These are phyloP conservation scores for Beta corolliflora DNA, from an alignment of 179 eudicot species.

Conservation along the genomic window DNA sequence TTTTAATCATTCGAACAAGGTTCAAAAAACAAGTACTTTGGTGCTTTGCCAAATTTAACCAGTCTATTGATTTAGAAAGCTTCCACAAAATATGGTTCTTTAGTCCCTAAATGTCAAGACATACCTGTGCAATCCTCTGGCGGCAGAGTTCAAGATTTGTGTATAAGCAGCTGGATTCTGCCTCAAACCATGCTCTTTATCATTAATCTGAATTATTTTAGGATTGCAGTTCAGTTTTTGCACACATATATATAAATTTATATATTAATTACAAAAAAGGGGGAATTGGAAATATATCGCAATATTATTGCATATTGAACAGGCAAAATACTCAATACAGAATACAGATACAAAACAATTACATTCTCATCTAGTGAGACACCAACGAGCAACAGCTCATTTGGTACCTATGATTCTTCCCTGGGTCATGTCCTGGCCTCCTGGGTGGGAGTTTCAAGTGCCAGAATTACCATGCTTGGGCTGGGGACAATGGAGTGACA, in stretches of 20 bases:
- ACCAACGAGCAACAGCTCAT: too few species aligned
- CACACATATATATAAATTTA: not conserved
- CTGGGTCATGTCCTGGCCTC: too few species aligned
- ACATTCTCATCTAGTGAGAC: too few species aligned
- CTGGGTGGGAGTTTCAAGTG: too few species aligned
- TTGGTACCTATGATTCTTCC: too few species aligned
- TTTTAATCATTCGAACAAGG: not conserved
- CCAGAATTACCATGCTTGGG: too few species aligned
- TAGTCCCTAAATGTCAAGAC: slow-evolving; percentile 25
- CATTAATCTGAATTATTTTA: slow-evolving; percentile 55
- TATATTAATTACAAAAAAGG: too few species aligned
- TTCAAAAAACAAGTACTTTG: not conserved
- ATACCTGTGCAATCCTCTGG: slow-evolving; percentile 85
- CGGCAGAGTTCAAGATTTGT: slow-evolving; percentile 56
- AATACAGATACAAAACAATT: too few species aligned
- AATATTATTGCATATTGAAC: too few species aligned
- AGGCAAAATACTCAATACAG: too few species aligned
- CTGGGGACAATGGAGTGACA: too few species aligned
- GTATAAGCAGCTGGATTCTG: slow-evolving; percentile 67
- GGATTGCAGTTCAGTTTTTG: not conserved
- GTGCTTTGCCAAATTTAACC: not conserved
- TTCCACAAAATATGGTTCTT: slow-evolving; percentile 8
- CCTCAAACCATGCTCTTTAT: slow-evolving; percentile 53
- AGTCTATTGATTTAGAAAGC: not conserved
- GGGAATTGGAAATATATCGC: too few species aligned